Percentiles rank a stretch among this genome's conserved stretches.
Conservation (phyloP, 257 asterid genomes). For the Solanum paucissectum region DNA sequence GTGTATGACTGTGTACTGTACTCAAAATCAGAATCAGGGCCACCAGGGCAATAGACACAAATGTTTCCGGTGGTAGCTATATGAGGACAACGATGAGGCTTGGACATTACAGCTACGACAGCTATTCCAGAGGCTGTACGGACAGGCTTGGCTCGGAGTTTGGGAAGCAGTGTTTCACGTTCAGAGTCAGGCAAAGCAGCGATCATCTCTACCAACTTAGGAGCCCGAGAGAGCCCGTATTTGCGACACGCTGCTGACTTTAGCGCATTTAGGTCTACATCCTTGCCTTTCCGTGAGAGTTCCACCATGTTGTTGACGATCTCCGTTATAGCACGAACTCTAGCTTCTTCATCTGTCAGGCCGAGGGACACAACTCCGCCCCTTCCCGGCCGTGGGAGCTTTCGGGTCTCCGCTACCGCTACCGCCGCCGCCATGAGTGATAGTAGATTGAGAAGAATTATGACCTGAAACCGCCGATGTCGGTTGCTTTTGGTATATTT, state of each 20-base stretch:
- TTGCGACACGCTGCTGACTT: constrained; percentile 91
- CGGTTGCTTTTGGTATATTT: not conserved
- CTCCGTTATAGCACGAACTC: constrained; percentile 90
- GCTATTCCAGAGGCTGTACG: constrained; percentile 98
- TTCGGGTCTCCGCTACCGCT: constrained; percentile 53
- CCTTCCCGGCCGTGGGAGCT: constrained; percentile 91
- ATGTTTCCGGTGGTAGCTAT: constrained; percentile 97
- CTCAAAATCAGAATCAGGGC: constrained; percentile 97
- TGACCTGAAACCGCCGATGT: not conserved
- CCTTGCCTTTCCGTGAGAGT: constrained; percentile 71
- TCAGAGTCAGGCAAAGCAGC: constrained; percentile 93
- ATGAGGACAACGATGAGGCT: constrained; percentile 98
- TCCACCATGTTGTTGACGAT: constrained; percentile 87
- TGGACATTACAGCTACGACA: constrained; percentile 99
- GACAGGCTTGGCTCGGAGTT: constrained; percentile 90
- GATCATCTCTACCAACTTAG: constrained; percentile 96
- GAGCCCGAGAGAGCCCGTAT: constrained; percentile 86
- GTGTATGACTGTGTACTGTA: constrained; percentile 97
- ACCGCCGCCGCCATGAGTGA: constrained; percentile 45
- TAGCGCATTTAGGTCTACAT: constrained; percentile 80
- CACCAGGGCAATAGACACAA: constrained; percentile 97
- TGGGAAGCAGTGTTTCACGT: constrained; percentile 76
- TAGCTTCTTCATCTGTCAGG: constrained; percentile 84
- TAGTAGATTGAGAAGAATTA: not conserved
- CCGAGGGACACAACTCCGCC: constrained; percentile 82